Conservation (phyloP, 2,329 filamentous ascomycete genomes). For the Colletotrichum somersetense region DNA sequence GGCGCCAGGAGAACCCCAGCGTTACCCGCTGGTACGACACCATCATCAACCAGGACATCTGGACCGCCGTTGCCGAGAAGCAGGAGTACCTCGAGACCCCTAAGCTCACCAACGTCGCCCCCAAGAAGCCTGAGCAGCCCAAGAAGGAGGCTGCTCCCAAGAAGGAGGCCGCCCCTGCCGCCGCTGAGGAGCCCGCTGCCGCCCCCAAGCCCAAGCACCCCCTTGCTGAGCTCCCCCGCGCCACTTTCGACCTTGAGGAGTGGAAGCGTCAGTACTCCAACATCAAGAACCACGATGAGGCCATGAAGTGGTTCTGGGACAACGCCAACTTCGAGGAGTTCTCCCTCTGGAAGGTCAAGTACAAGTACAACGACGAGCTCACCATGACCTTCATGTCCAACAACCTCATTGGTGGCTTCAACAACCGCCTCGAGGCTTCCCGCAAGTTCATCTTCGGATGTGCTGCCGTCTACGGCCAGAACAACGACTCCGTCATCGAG, state of each 20-base stretch:
- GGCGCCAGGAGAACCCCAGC: constrained; percentile 85
- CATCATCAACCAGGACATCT: constrained; percentile 92
- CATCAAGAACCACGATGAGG: constrained; percentile 73
- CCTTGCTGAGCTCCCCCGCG: constrained; percentile 83
- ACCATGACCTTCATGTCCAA: constrained; percentile 98
- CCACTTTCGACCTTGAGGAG: constrained; percentile 90
- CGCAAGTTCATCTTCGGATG: constrained; percentile 98
- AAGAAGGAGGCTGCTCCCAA: constrained; percentile 69
- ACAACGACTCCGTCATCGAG: constrained; percentile 90
- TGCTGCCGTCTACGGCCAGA: constrained; percentile 87
- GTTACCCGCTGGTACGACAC: constrained; percentile 95
- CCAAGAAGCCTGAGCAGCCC: constrained; percentile 84
- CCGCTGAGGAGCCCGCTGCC: constrained; percentile 63
- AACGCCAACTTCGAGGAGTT: constrained; percentile 94
- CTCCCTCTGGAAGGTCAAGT: constrained; percentile 93
- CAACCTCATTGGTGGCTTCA: constrained; percentile 99
- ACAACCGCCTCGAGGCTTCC: constrained; percentile 94
- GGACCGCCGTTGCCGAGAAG: constrained; percentile 81
- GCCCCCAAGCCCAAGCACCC: constrained; percentile 97
- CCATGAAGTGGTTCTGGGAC: constrained; percentile 99
- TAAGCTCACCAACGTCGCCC: constrained; percentile 75
- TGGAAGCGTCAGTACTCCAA: constrained; percentile 99
- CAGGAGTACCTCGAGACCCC: constrained; percentile 85
- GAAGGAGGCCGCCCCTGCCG: constrained; percentile 55
- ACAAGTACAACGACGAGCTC: constrained; percentile 99